Percentiles rank a stretch among this genome's conserved stretches.
These are phyloP conservation scores for Posidonia oceanica DNA, from an alignment of 116 monocot genomes.

Conservation along the genomic window DNA sequence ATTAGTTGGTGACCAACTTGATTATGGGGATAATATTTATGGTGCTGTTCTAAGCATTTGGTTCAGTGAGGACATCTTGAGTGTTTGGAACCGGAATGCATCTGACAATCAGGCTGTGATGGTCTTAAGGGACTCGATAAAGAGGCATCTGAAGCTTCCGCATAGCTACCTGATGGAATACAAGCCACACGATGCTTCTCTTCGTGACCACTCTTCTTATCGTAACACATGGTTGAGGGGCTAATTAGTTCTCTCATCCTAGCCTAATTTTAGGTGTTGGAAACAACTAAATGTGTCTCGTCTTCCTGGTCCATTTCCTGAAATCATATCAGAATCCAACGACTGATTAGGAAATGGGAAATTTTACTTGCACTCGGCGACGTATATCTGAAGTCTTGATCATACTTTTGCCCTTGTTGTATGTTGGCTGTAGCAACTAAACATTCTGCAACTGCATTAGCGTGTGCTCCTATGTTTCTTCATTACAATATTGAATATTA, in stretches of 20 bases:
- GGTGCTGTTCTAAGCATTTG: constrained; percentile 86
- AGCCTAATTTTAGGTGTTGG: too few relatives aligned
- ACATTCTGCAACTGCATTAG: too few relatives aligned
- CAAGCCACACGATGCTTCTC: constrained; percentile 88
- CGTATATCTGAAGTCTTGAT: too few relatives aligned
- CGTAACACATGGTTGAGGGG: constrained; percentile 90
- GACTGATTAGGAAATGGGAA: too few relatives aligned
- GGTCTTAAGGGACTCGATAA: constrained; percentile 86
- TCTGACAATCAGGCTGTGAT: constrained; percentile 96
- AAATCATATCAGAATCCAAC: too few relatives aligned
- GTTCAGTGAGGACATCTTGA: constrained; percentile 86
- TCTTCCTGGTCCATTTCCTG: too few relatives aligned
- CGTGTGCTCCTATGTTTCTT: too few relatives aligned
- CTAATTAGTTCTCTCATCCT: constrained; percentile 14
- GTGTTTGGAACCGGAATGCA: constrained; percentile 92
- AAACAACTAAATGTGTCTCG: too few relatives aligned
- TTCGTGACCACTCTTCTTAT: constrained; percentile 92
- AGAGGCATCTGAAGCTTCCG: constrained; percentile 87
- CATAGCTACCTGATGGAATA: constrained; percentile 93
- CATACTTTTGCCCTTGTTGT: too few relatives aligned
- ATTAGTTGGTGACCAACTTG: constrained; percentile 90
- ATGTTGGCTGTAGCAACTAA: too few relatives aligned
- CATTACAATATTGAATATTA: too few relatives aligned
- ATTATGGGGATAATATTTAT: constrained; percentile 71
- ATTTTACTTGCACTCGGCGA: too few relatives aligned